Base-by-base conservation (phyloP, 2,329 filamentous ascomycete genomes). In the Pseudodiploospora longispora region DNA sequence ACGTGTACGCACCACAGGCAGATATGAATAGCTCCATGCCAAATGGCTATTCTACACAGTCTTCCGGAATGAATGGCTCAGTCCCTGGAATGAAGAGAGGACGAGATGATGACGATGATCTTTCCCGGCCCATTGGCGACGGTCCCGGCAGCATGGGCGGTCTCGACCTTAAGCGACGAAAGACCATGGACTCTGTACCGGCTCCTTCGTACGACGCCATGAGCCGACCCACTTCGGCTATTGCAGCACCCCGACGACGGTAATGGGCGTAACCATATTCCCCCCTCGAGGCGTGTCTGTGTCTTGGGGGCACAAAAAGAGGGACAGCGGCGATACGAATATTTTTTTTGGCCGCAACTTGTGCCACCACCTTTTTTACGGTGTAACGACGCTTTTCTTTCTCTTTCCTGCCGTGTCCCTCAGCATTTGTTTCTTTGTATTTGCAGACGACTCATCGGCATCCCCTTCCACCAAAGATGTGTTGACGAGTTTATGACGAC, bases 81-180 rank as follows among this genome's bases (percentile, higher is more conserved):
- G 45, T 56, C 9, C 59, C 60, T 12, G 57, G 62, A 34, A 56
- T 72, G 42, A 75, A 75, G 59, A 63, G 72, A 43, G 66, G 68
- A 3, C 70, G 72, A 8, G 71, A 75, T 30, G 83, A 87, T 30
- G 77, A 81, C 19, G 80, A 83, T 27, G 69, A 73, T 27, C 49
- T 71, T 46, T 70, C 74, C 41, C 81, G 85, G 9, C 76, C 83
- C 27, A 74, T 78, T 34, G 82, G 75, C 57, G 76, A 76, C 37
- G 59, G 55, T 10, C 46, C 57, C 27, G 19, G 19, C 19, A 55
- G 52, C 27, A 55, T 61, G 53, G 57, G 55, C 8, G 78, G 82
- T 37, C 67, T 81, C 50, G 77, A 85, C 27, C 64, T 84, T 47
- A 94, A 94, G 69, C 81, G 88, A 53, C 82, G 87, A 51, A 91